Evolutionary conservation across 257 asterid species (phyloP).

Genomic region (Przewalskia tangutica): DNA sequence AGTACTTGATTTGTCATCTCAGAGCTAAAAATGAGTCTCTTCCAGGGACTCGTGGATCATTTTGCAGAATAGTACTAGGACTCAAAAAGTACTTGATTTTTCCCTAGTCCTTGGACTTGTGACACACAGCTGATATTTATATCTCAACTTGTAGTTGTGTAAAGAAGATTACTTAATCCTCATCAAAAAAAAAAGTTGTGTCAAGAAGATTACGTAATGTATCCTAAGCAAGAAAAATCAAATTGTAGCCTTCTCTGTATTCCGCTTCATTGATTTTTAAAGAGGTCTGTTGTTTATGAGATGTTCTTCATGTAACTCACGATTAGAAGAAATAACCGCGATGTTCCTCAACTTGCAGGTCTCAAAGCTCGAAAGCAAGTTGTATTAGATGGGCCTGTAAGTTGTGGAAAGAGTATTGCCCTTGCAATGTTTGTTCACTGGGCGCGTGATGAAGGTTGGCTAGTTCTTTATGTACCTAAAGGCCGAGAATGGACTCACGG

Average conservation of each 20-base stretch:
- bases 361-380: constrained; percentile 58
- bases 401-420: constrained; percentile 89
- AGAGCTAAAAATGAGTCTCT: not conserved
- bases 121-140: not conserved
- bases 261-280: not conserved
- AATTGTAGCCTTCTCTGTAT: not conserved
- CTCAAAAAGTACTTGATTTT: too few relatives aligned
- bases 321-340: constrained; percentile 1
- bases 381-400: constrained; percentile 72
- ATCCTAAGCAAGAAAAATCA: not conserved
- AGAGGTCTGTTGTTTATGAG: not conserved
- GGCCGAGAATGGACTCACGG: constrained; percentile 94
- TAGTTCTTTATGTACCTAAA: constrained; percentile 78
- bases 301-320: not conserved
- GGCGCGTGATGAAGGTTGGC: constrained; percentile 99
- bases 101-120: not conserved
- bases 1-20: not conserved
- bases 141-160: not conserved
- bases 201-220: not conserved
- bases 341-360: constrained; percentile 36
- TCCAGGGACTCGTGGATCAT: not conserved
- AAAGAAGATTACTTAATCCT: not conserved
- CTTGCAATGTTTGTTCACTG: constrained; percentile 94
- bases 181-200: too few relatives aligned
- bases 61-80: too few relatives aligned